These are phyloP conservation scores for Nannochloris sp. DNA, from an alignment of 139 green algal species.

Conservation along the genomic window DNA sequence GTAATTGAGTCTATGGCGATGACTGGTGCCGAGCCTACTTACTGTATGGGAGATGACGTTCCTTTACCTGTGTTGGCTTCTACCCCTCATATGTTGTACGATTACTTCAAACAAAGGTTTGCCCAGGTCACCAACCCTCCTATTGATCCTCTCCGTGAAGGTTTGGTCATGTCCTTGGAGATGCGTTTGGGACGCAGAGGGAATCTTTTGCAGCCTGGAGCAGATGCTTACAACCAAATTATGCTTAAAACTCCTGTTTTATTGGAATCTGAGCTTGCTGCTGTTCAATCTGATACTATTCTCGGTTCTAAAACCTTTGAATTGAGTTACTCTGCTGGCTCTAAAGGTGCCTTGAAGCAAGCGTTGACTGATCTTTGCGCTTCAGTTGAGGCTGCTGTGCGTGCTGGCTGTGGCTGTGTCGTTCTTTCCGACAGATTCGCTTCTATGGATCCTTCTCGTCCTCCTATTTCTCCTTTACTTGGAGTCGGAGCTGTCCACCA, in stretches of 20 bases:
- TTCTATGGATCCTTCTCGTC: constrained; percentile 30
- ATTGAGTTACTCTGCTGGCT: constrained; percentile 48
- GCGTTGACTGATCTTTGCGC: constrained; percentile 61
- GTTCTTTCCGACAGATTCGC: constrained; percentile 60
- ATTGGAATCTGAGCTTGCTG: constrained; percentile 81
- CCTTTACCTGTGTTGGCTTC: constrained; percentile 88
- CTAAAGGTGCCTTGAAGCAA: constrained; percentile 42
- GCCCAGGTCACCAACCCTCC: constrained; percentile 98
- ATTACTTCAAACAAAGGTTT: constrained; percentile 99
- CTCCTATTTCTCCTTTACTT: constrained; percentile 89
- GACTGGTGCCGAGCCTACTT: constrained; percentile 89
- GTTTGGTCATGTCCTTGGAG: constrained; percentile 95
- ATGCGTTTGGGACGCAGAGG: constrained; percentile 89
- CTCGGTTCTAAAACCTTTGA: constrained; percentile 57
- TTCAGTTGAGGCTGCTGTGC: constrained; percentile 77
- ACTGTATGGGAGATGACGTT: constrained; percentile 99
- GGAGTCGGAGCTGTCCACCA: constrained; percentile 94
- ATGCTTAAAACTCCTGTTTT: constrained; percentile 82
- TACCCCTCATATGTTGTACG: constrained; percentile 84
- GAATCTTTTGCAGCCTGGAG: constrained; percentile 86
- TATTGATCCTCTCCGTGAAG: constrained; percentile 98
- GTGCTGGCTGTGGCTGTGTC: constrained; percentile 64
- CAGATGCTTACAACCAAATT: constrained; percentile 50
- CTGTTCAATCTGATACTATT: constrained; percentile 42
- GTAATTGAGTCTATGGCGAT: constrained; percentile 95